Percentiles rank a stretch among this genome's conserved stretches.
These are phyloP conservation scores for Neofusicoccum sp. DNA, from an alignment of 2,329 filamentous ascomycete species.

Conservation along the genomic window DNA sequence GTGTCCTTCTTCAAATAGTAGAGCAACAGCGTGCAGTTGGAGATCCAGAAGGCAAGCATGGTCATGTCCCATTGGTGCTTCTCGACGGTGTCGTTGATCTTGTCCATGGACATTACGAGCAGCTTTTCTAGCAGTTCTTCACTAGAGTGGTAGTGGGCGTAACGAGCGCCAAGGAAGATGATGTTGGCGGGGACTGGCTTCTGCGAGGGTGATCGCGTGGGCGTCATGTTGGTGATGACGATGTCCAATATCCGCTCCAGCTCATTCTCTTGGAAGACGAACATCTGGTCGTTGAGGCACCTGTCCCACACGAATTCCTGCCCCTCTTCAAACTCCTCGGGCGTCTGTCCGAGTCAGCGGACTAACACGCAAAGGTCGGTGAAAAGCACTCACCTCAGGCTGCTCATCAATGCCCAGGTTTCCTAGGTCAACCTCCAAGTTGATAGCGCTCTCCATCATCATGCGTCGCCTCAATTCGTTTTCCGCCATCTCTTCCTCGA, in stretches of 20 bases:
- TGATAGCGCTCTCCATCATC: slow-evolving; percentile 99
- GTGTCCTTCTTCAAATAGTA: slow-evolving; percentile 96
- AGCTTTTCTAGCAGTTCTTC: slow-evolving; percentile 78
- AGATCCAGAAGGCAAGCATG: slow-evolving; percentile 97
- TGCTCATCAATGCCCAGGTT: slow-evolving; percentile 96
- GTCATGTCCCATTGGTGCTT: slow-evolving; percentile 99
- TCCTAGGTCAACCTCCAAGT: slow-evolving; percentile 92
- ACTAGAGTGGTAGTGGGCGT: slow-evolving; percentile 94
- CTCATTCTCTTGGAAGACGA: slow-evolving; percentile 95
- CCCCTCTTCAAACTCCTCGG: slow-evolving; percentile 79
- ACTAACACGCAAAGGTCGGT: neutral
- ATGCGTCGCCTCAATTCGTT: slow-evolving; percentile 92
- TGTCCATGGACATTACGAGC: slow-evolving; percentile 83
- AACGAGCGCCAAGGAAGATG: slow-evolving; percentile 90
- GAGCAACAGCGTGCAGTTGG: slow-evolving; percentile 89
- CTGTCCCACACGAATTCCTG: slow-evolving; percentile 96
- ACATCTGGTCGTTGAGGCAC: slow-evolving; percentile 98
- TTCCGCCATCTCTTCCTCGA: slow-evolving; percentile 96
- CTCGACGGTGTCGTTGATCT: slow-evolving; percentile 97
- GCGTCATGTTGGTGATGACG: slow-evolving; percentile 96
- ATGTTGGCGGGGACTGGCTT: slow-evolving; percentile 98
- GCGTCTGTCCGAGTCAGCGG: slow-evolving; percentile 1
- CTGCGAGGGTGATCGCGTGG: slow-evolving; percentile 90
- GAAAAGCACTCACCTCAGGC: slow-evolving; percentile 66
- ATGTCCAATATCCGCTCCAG: slow-evolving; percentile 90